Conservation (phyloP, 2,329 filamentous ascomycete genomes). For the Cladorrhinum sp. region DNA sequence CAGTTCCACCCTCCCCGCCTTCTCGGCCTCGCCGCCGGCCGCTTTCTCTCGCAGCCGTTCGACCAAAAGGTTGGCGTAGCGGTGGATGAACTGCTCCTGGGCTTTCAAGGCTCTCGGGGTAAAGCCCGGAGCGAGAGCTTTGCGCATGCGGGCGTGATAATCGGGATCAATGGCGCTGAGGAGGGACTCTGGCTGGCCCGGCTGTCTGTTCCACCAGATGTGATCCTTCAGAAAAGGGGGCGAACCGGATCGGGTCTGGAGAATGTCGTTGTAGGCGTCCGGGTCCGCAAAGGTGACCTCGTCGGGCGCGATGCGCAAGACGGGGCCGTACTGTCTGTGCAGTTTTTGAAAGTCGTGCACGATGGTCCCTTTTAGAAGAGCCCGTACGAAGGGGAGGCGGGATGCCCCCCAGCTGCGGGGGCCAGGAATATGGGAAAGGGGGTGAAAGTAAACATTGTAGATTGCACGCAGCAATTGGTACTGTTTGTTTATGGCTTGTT, state of each 20-base stretch:
- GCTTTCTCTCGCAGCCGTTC: conserved; percentile 27
- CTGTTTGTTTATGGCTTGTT: no score
- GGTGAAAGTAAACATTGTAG: conserved; percentile 23
- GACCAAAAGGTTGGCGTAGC: conserved; percentile 37
- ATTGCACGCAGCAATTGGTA: conserved; percentile 15
- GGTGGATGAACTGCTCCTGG: conserved; percentile 38
- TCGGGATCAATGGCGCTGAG: conserved; percentile 33
- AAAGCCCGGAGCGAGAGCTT: conserved; percentile 38
- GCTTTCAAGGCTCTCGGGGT: conserved; percentile 35
- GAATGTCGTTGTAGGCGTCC: conserved; percentile 37
- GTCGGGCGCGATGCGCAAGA: conserved; percentile 21
- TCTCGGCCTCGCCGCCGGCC: background rate
- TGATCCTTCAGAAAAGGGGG: conserved; percentile 31
- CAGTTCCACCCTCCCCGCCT: conserved; percentile 17
- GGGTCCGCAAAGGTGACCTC: conserved; percentile 35
- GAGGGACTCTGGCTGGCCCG: conserved; percentile 24
- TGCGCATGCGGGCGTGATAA: conserved; percentile 33
- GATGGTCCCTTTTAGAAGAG: conserved; percentile 20
- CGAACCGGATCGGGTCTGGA: conserved; percentile 32
- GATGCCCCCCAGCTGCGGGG: conserved; percentile 18
- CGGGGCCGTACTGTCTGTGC: conserved; percentile 18
- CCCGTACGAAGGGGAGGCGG: conserved; percentile 17
- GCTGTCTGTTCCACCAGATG: conserved; percentile 28
- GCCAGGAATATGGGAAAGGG: conserved; percentile 19
- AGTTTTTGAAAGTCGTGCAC: conserved; percentile 21